A percentile compares a stretch with the other conserved stretches of the same genome.
These are phyloP conservation scores for Triadica sebifera DNA, from an alignment of 345 rosid genomes.

Conservation along the genomic window DNA sequence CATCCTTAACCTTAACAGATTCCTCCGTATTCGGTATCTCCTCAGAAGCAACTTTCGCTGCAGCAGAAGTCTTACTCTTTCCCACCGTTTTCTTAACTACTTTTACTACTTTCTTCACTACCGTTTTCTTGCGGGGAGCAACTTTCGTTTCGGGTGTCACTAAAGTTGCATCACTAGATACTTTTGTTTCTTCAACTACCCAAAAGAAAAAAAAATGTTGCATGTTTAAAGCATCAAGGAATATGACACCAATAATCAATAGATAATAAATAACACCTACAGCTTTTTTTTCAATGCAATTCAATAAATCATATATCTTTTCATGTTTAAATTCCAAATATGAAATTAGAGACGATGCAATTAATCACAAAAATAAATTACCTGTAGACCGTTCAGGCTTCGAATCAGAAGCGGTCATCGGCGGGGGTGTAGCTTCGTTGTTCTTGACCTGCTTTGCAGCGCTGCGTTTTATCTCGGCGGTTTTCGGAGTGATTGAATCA, in stretches of 20 bases:
- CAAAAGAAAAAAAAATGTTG: background rate
- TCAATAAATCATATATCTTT: background rate
- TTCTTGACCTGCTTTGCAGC: constrained; percentile 20
- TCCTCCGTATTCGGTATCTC: constrained; percentile 22
- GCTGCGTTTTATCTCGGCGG: constrained; percentile 22
- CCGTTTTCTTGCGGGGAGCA: constrained; percentile 20
- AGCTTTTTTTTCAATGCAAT: background rate
- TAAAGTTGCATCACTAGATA: constrained; percentile 10
- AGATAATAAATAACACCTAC: background rate
- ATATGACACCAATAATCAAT: background rate
- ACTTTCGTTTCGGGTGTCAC: constrained; percentile 24
- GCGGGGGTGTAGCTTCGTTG: constrained; percentile 21
- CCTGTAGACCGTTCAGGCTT: constrained; percentile 31
- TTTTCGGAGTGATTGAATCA: constrained; percentile 19
- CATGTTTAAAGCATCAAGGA: background rate
- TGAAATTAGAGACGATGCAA: background rate
- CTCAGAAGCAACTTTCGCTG: constrained; percentile 18
- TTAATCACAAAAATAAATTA: background rate
- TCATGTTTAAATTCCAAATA: background rate
- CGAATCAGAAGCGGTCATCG: constrained; percentile 13
- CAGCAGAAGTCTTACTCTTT: constrained; percentile 26
- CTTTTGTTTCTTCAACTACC: constrained; percentile 28
- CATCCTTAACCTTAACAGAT: constrained; percentile 19
- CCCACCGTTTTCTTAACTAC: constrained; percentile 33
- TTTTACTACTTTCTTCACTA: constrained; percentile 28